phyloP scores from a whole-genome alignment of 2,329 filamentous ascomycete genomes.

The Aspergillus persii region DNA sequence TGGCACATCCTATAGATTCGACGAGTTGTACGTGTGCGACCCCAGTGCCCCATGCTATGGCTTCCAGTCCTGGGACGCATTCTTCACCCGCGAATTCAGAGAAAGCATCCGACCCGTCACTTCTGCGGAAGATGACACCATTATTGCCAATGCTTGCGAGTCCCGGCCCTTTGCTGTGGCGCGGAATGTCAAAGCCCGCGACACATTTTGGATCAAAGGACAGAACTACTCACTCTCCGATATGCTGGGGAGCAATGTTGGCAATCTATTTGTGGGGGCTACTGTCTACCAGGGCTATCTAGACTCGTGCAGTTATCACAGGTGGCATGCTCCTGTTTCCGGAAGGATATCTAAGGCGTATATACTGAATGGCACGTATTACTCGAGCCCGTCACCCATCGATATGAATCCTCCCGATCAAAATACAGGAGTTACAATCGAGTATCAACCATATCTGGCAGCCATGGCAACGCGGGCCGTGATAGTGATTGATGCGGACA shows the following conservation, averaged over 20 bases:
- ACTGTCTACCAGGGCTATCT: conserved; percentile 72
- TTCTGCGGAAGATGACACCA: conserved; percentile 47
- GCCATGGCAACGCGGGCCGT: too few relatives aligned
- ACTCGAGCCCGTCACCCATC: too few relatives aligned
- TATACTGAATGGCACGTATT: conserved; percentile 65
- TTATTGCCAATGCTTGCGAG: conserved; percentile 66
- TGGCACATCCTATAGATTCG: conserved; percentile 9
- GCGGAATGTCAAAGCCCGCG: conserved; percentile 53
- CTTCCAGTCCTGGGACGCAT: conserved; percentile 67
- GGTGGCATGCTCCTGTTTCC: conserved; percentile 68
- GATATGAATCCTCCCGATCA: too few relatives aligned
- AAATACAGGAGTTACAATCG: too few relatives aligned
- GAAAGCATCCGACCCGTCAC: conserved; percentile 59
- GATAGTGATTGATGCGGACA: too few relatives aligned
- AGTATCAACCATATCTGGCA: too few relatives aligned
- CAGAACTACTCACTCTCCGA: conserved; percentile 66
- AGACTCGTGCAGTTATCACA: conserved; percentile 65
- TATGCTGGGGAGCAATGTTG: conserved; percentile 60
- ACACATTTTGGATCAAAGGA: conserved; percentile 67
- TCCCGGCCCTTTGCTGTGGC: conserved; percentile 57
- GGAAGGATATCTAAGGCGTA: conserved; percentile 60
- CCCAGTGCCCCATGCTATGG: conserved; percentile 39
- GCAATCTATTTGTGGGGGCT: conserved; percentile 57
- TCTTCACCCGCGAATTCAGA: conserved; percentile 62
- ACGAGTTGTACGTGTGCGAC: conserved; percentile 21